Base-by-base conservation (phyloP, 768 basidiomycete species). In the Suillus placidus region DNA sequence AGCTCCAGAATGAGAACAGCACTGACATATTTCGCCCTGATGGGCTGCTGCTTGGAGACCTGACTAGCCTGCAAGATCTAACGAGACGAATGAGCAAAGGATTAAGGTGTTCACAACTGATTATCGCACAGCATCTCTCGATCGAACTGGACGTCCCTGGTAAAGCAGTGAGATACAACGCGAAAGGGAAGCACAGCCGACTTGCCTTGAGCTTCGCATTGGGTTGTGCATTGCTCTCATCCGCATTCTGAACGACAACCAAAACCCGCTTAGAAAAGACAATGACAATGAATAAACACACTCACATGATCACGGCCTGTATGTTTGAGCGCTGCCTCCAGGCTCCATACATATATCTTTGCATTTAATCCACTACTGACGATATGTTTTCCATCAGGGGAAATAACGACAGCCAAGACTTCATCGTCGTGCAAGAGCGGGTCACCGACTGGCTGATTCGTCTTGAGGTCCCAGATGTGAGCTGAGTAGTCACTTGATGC, bases 321-420 rank as follows among this genome's bases (percentile, higher is more conserved):
- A 7, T 26, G 23, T 26, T 14, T 9, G 23, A 62, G 23, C 10
- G 26, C 61, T n/a, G 20, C 61, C 75, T 87, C 86, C 12, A 82
- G 85, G 69, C 95, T 87, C 95, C 95, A 97, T 0, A 94, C 84
- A 6, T 91, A 88, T 0, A 97, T 77, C 43, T 84, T 80, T 66
- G 86, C 83, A 74, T 97, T 95, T 71, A 85, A 85, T 0, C 95
- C 94, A 13, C 87, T 93, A 70, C 90, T 93, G 3, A 88, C 92
- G 4, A 97, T 82, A 61, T 88, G 87, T 71, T 84, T 88, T 16
- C 91, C 94, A 78, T 97, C 93, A 2, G 84, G 82, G 69, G 91
- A 94, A 38, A 95, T 71, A 3, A 94, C 92, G 4, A 97, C 81
- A 8, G 85, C 83, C 35, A 91, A 81, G 0, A 97, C 85, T 76